Percentiles rank a stretch among this genome's conserved stretches.
phyloP scores from a whole-genome alignment of 2,329 filamentous ascomycete genomes.

The Nigrospora sphaerica region DNA sequence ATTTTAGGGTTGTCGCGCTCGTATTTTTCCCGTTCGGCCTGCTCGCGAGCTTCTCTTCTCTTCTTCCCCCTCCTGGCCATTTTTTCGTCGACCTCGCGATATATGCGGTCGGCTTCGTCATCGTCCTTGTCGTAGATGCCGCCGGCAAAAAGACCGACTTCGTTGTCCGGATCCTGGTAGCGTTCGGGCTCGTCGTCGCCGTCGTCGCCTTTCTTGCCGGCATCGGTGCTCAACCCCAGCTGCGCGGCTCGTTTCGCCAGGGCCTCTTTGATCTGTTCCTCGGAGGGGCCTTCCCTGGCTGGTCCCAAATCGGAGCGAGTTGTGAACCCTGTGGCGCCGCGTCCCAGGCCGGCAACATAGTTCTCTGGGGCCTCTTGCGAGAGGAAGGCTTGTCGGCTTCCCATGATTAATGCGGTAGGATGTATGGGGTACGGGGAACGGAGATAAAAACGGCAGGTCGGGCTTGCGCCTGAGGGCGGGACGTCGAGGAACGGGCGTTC shows the following conservation, averaged over 20 bases:
- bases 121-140: conserved; percentile 97
- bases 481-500: too few species aligned
- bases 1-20: conserved; percentile 98
- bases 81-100: conserved; percentile 90
- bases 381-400: conserved; percentile 73
- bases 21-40: conserved; percentile 87
- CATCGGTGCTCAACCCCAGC: conserved; percentile 60
- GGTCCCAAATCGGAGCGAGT: conserved; percentile 95
- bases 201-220: conserved; percentile 57
- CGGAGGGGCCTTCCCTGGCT: conserved; percentile 87
- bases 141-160: conserved; percentile 89
- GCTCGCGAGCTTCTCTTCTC: conserved; percentile 89
- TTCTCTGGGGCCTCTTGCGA: conserved; percentile 80
- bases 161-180: conserved; percentile 95
- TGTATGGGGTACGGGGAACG: too few species aligned
- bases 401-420: conserved; percentile 26
- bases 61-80: conserved; percentile 86
- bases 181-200: conserved; percentile 71
- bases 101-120: conserved; percentile 94
- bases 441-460: too few species aligned
- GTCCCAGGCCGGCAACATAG: conserved; percentile 91
- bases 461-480: too few species aligned
- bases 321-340: conserved; percentile 96
- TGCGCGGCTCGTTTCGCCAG: conserved; percentile 88
- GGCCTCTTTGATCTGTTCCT: conserved; percentile 97